Conservation (phyloP, 352 stramenopile species). For the Pythium scleroteichum region DNA sequence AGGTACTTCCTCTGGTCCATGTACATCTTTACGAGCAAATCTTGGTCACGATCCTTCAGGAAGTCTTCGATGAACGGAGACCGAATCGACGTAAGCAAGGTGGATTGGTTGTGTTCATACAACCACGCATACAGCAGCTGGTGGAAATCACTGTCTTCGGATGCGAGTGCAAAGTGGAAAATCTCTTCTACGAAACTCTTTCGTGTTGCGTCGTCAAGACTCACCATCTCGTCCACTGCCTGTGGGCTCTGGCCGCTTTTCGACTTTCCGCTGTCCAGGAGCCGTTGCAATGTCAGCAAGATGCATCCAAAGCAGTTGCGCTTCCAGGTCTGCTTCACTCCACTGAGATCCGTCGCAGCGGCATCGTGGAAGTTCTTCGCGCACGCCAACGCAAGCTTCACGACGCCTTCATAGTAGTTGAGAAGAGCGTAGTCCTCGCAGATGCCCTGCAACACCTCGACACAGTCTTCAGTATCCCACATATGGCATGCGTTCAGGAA, state of each 20-base stretch:
- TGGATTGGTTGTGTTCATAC: constrained; percentile 65
- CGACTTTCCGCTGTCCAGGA: constrained; percentile 40
- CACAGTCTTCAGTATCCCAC: constrained; percentile 80
- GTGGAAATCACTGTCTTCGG: constrained; percentile 74
- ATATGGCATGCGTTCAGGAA: constrained; percentile 84
- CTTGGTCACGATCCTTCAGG: constrained; percentile 80
- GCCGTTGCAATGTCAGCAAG: constrained; percentile 59
- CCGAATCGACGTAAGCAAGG: constrained; percentile 62
- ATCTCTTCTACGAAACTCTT: constrained; percentile 70
- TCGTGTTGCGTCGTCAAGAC: constrained; percentile 64
- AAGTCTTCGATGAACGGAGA: constrained; percentile 83
- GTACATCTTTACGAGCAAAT: constrained; percentile 84
- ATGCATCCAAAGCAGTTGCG: constrained; percentile 78
- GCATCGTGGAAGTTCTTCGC: constrained; percentile 80
- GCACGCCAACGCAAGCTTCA: constrained; percentile 79
- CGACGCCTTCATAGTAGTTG: constrained; percentile 84
- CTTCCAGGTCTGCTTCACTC: constrained; percentile 70
- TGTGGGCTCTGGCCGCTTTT: constrained; percentile 52
- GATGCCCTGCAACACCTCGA: constrained; percentile 76
- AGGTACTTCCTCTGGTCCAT: constrained; percentile 88
- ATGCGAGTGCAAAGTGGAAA: constrained; percentile 75
- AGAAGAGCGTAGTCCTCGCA: constrained; percentile 81
- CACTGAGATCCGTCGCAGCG: constrained; percentile 59
- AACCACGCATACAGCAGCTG: constrained; percentile 82
- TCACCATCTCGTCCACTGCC: constrained; percentile 74